A percentile compares a stretch with the other conserved stretches of the same genome.
Conservation (phyloP, 495 filamentous ascomycete species). For the Hypoxylon trugodes region DNA sequence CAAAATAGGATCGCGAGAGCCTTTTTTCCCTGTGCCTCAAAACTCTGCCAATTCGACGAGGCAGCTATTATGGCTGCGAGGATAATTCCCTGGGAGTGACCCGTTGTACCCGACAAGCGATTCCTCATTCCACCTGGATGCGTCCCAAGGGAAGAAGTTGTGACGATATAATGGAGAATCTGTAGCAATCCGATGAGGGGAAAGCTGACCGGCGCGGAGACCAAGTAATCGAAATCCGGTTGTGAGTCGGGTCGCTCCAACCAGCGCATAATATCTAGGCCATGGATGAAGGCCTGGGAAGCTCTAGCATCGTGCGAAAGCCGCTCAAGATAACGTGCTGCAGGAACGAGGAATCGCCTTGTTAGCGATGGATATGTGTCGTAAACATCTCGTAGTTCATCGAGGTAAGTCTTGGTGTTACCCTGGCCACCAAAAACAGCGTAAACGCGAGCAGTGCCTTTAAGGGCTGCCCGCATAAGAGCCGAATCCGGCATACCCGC, state of each 20-base stretch:
- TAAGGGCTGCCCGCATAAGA: conserved; percentile 76
- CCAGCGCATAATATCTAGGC: conserved; percentile 85
- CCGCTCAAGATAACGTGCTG: conserved; percentile 72
- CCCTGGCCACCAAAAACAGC: conserved; percentile 87
- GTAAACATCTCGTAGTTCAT: conserved; percentile 82
- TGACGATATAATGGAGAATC: conserved; percentile 82
- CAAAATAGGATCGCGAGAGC: conserved; percentile 86
- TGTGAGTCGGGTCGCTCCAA: conserved; percentile 78
- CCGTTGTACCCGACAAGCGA: conserved; percentile 77
- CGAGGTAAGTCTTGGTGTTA: conserved; percentile 92
- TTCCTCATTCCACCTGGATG: conserved; percentile 79
- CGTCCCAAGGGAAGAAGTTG: conserved; percentile 80
- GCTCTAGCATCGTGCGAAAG: conserved; percentile 79
- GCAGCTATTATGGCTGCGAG: conserved; percentile 85
- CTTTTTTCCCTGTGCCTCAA: conserved; percentile 71
- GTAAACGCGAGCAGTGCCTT: conserved; percentile 75
- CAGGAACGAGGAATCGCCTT: conserved; percentile 72
- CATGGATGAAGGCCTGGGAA: conserved; percentile 85
- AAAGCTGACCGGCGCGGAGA: conserved; percentile 91
- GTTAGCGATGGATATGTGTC: conserved; percentile 80
- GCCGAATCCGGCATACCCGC: conserved; percentile 82
- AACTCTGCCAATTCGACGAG: conserved; percentile 79
- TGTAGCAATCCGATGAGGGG: conserved; percentile 88
- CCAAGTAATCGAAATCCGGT: conserved; percentile 92
- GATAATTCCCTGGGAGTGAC: conserved; percentile 88